phyloP scores from a whole-genome alignment of 805 yeast species.

The Lipomyces yamadae region DNA sequence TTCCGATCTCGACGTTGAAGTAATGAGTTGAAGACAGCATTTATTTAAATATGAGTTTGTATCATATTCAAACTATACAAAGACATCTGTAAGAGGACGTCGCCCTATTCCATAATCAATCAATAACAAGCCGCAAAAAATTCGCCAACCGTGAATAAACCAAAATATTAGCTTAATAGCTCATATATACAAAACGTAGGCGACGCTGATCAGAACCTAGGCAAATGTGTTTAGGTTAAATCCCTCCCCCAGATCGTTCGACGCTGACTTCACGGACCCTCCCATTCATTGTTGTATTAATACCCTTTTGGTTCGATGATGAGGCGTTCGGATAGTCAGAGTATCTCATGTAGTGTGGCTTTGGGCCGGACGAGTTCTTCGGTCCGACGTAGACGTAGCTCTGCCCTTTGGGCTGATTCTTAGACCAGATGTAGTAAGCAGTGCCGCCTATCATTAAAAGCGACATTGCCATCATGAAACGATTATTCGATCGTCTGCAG shows the following conservation, averaged over 20 bases:
- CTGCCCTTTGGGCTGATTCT: conserved; percentile 10
- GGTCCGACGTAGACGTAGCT: conserved; percentile 24
- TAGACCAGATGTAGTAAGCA: conserved; percentile 20
- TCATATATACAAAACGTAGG: neutral
- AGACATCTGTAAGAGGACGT: neutral
- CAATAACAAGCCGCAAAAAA: neutral
- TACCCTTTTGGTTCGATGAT: conserved; percentile 28
- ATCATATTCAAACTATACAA: neutral
- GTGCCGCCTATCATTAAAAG: conserved; percentile 20
- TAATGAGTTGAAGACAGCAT: too few species aligned
- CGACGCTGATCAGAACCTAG: neutral
- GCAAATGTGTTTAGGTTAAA: conserved; percentile 13
- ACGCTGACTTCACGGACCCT: conserved; percentile 25
- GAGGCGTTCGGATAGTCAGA: conserved; percentile 25
- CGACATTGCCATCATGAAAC: conserved; percentile 24
- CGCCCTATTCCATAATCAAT: neutral
- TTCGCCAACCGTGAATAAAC: neutral
- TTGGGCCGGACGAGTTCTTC: conserved; percentile 18
- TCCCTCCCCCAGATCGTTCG: conserved; percentile 35
- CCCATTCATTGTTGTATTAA: conserved; percentile 22
- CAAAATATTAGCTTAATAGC: neutral
- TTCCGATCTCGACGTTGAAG: too few species aligned
- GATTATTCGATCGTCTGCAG: conserved; percentile 22
- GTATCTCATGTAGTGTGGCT: conserved; percentile 16
- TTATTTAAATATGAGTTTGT: neutral